phyloP scores from a whole-genome alignment of 257 asterid species.

The Petunia axillaris region DNA sequence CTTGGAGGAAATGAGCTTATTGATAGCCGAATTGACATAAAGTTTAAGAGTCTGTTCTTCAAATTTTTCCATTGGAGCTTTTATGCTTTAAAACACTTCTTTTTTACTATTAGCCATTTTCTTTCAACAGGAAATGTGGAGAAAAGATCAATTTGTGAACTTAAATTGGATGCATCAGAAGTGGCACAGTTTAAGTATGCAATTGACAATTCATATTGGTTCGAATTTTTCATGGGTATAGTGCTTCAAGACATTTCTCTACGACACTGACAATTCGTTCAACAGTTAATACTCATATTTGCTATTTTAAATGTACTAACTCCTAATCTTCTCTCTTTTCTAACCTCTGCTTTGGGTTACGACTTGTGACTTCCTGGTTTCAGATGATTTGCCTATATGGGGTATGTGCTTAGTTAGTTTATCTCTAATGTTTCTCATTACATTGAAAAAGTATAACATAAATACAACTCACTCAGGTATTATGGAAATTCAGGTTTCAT shows the following conservation, averaged over 20 bases:
- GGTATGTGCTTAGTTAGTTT: constrained; percentile 48
- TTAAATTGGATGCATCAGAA: constrained; percentile 59
- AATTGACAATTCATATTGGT: constrained; percentile 63
- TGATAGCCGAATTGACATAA: constrained; percentile 73
- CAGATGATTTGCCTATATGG: constrained; percentile 86
- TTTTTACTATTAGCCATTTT: constrained; percentile 8
- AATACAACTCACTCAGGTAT: constrained; percentile 2
- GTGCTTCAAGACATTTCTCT: constrained; percentile 16
- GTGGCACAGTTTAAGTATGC: constrained; percentile 69
- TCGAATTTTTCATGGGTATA: constrained; percentile 77
- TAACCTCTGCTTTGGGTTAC: constrained; percentile 9
- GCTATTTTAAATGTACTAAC: background rate
- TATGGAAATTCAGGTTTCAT: constrained; percentile 52
- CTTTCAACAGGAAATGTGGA: constrained; percentile 54
- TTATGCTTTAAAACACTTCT: background rate
- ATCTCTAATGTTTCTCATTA: background rate
- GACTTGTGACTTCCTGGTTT: constrained; percentile 35
- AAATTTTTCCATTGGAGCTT: constrained; percentile 8
- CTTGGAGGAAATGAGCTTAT: constrained; percentile 72
- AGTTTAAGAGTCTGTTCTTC: constrained; percentile 53
- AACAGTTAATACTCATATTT: background rate
- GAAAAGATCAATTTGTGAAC: constrained; percentile 54
- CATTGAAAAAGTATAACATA: constrained; percentile 13
- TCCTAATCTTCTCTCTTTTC: constrained; percentile 38
- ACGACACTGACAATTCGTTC: background rate